These are phyloP conservation scores for Candolleomyces aberdarensis DNA, from an alignment of 768 basidiomycete species.

Conservation along the genomic window DNA sequence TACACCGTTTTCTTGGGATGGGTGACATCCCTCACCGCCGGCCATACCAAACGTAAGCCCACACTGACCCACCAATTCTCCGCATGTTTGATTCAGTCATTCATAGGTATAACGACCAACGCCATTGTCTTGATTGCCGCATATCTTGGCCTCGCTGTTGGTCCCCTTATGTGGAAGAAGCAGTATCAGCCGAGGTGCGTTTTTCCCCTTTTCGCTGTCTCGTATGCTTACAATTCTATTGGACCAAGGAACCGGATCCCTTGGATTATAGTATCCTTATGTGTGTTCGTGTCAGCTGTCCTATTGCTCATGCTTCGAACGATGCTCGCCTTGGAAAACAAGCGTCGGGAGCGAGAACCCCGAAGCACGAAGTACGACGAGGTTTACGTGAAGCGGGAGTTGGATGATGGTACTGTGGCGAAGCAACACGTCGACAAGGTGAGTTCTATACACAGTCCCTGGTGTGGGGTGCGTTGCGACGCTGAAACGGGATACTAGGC, in stretches of 20 bases:
- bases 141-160: conserved; percentile 58
- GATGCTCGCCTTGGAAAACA: conserved; percentile 59
- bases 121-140: conserved; percentile 75
- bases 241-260: conserved; percentile 61
- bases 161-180: conserved; percentile 78
- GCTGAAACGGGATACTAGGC: conserved; percentile 34
- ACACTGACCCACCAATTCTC: not conserved
- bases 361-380: conserved; percentile 54
- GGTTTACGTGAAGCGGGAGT: conserved; percentile 52
- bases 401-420: conserved; percentile 48
- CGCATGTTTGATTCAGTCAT: not conserved
- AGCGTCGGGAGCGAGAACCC: conserved; percentile 55
- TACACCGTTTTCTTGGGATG: conserved; percentile 62
- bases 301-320: conserved; percentile 47
- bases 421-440: conserved; percentile 69
- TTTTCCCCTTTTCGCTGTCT: not conserved
- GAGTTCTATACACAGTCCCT: conserved; percentile 2
- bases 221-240: not conserved
- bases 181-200: conserved; percentile 62
- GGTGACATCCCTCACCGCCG: conserved; percentile 63
- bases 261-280: conserved; percentile 73
- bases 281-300: conserved; percentile 52
- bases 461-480: not conserved
- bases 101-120: conserved; percentile 53
- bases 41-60: conserved; percentile 54